A percentile compares a stretch with the other conserved stretches of the same genome.
Conservation (phyloP, 345 rosid species). For the Salix purpurea region DNA sequence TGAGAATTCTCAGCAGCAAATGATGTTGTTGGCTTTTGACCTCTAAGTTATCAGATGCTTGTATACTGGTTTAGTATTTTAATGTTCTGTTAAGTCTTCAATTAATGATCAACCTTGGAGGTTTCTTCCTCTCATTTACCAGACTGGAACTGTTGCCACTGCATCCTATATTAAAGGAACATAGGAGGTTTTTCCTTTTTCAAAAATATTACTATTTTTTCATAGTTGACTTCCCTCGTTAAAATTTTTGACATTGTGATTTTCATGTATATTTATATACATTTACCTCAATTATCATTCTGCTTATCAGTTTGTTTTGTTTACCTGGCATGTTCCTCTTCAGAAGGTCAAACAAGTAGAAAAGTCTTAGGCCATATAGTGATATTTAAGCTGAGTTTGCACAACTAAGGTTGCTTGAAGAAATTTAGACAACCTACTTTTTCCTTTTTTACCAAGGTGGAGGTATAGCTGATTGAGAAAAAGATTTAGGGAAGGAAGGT, state of each 20-base stretch:
- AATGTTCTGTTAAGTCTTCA: background rate
- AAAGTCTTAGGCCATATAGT: background rate
- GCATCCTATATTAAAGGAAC: background rate
- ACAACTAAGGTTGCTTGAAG: background rate
- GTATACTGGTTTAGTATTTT: background rate
- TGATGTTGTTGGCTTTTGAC: background rate
- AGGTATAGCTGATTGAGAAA: background rate
- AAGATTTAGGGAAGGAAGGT: background rate
- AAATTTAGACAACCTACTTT: background rate
- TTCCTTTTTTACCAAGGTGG: background rate
- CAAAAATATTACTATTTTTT: background rate
- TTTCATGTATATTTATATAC: background rate
- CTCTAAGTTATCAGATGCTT: background rate
- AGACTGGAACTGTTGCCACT: background rate
- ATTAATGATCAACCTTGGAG: background rate
- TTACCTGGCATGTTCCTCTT: background rate
- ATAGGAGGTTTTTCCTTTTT: background rate
- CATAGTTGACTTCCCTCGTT: background rate
- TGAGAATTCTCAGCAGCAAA: slow-evolving; percentile 5
- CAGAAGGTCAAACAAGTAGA: background rate
- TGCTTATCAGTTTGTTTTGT: background rate
- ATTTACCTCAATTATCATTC: background rate
- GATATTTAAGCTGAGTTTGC: background rate
- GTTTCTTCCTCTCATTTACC: background rate
- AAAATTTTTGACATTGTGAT: background rate